Conservation (phyloP, 257 asterid genomes). For the Ehretia macrophylla region DNA sequence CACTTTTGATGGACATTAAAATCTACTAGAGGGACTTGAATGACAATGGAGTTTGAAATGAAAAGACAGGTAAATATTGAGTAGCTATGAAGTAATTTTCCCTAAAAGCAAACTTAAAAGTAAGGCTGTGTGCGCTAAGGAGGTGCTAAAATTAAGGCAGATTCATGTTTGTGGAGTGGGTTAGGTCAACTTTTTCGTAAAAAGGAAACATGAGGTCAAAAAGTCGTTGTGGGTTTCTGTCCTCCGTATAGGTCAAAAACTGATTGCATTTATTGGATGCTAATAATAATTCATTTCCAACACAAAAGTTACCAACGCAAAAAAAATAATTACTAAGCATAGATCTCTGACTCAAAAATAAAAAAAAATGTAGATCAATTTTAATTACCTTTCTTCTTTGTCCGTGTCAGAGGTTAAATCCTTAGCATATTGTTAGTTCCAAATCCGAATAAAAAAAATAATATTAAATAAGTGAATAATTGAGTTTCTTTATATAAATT, state of each 20-base stretch:
- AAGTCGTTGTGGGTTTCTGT: conserved; percentile 32
- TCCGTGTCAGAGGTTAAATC: no score
- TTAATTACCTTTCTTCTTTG: no score
- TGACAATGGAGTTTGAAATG: no score
- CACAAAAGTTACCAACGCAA: neutral
- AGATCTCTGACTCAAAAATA: no score
- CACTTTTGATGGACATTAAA: no score
- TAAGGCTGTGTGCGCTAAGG: neutral
- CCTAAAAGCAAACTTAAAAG: neutral
- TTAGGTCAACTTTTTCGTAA: conserved; percentile 21
- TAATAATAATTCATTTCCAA: neutral
- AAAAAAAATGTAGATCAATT: no score
- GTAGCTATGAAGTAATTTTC: neutral
- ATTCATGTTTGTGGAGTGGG: conserved; percentile 22
- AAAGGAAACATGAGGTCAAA: conserved; percentile 42
- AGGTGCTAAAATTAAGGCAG: conserved; percentile 35
- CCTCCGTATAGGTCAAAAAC: conserved; percentile 23
- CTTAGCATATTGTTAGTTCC: no score
- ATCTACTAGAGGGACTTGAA: no score
- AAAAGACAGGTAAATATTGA: neutral
- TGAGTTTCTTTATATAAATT: no score
- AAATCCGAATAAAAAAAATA: no score
- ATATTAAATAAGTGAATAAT: no score
- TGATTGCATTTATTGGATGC: neutral
- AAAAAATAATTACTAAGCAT: no score